Evolutionary conservation across 169 alveolate genomes (phyloP).

Genomic region (Eimeria zaria): DNA sequence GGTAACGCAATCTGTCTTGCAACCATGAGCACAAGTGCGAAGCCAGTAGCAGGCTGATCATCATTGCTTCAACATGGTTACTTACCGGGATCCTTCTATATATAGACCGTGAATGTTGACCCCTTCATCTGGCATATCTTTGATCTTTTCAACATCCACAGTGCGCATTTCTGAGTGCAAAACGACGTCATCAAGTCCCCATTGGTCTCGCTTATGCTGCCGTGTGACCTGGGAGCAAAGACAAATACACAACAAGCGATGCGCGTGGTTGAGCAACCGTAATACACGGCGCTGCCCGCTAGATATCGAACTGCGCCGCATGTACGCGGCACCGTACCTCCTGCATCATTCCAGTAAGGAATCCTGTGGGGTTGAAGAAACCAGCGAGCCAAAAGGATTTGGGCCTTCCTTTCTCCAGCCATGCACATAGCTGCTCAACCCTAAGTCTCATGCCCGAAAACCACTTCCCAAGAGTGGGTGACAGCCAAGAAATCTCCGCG

Average conservation of each 20-base stretch:
- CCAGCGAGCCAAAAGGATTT: conserved; percentile 97
- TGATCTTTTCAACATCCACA: conserved; percentile 89
- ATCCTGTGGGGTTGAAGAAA: conserved; percentile 96
- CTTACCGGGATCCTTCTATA: conserved; percentile 96
- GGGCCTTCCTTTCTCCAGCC: conserved; percentile 96
- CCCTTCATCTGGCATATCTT: conserved; percentile 94
- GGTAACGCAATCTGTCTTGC: neutral
- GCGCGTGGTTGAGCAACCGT: no score
- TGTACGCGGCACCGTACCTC: conserved; percentile 89
- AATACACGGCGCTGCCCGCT: neutral
- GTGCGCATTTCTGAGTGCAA: conserved; percentile 92
- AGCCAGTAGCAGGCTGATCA: neutral
- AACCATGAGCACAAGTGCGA: neutral
- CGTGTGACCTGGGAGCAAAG: conserved; percentile 89
- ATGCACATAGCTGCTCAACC: conserved; percentile 95
- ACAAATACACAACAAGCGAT: neutral
- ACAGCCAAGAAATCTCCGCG: conserved; percentile 98
- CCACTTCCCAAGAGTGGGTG: conserved; percentile 98
- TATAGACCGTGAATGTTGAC: conserved; percentile 97
- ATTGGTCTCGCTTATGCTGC: conserved; percentile 95
- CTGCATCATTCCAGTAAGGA: conserved; percentile 98
- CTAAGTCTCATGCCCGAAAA: conserved; percentile 96
- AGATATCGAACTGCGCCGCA: neutral
- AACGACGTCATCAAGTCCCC: conserved; percentile 98
- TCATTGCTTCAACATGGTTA: neutral